A percentile compares a stretch with the other conserved stretches of the same genome.
phyloP scores from a whole-genome alignment of 208 protist genomes.

The Trypanosoma cruzi region DNA sequence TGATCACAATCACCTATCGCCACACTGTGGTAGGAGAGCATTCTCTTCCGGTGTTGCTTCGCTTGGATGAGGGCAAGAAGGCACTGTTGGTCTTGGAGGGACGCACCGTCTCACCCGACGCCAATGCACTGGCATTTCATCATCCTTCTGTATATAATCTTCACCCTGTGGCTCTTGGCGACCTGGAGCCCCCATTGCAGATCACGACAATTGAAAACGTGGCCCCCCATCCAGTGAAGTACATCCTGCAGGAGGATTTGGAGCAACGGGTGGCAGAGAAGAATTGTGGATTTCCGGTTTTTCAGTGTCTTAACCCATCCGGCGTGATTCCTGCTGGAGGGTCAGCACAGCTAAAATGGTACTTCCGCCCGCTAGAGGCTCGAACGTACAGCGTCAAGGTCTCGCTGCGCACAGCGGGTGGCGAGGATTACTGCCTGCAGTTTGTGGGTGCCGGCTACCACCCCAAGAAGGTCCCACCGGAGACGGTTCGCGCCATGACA shows the following conservation, averaged over 20 bases:
- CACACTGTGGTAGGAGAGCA: slow-evolving; percentile 66
- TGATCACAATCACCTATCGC: slow-evolving; percentile 73
- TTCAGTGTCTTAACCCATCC: slow-evolving; percentile 86
- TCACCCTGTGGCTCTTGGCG: slow-evolving; percentile 87
- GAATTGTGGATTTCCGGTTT: slow-evolving; percentile 86
- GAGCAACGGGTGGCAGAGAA: slow-evolving; percentile 45
- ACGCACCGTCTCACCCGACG: slow-evolving; percentile 65
- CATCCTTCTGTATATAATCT: slow-evolving; percentile 64
- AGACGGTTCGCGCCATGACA: slow-evolving; percentile 34
- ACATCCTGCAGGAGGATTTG: slow-evolving; percentile 62
- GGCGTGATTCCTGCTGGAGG: slow-evolving; percentile 63
- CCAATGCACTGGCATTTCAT: slow-evolving; percentile 65
- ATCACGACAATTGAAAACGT: slow-evolving; percentile 75
- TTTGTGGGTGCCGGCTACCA: slow-evolving; percentile 85
- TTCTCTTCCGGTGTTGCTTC: slow-evolving; percentile 80
- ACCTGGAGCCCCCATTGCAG: slow-evolving; percentile 87
- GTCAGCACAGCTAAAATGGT: slow-evolving; percentile 67
- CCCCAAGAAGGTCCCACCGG: slow-evolving; percentile 43
- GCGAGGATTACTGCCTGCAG: slow-evolving; percentile 72
- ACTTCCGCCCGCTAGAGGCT: slow-evolving; percentile 91
- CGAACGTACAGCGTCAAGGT: slow-evolving; percentile 71
- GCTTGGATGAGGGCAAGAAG: slow-evolving; percentile 68
- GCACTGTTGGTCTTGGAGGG: slow-evolving; percentile 85
- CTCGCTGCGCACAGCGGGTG: slow-evolving; percentile 45
- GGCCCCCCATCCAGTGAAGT: slow-evolving; percentile 51